phyloP scores from a whole-genome alignment of 176 grass and related monocot genomes.

The Carex kokanica region DNA sequence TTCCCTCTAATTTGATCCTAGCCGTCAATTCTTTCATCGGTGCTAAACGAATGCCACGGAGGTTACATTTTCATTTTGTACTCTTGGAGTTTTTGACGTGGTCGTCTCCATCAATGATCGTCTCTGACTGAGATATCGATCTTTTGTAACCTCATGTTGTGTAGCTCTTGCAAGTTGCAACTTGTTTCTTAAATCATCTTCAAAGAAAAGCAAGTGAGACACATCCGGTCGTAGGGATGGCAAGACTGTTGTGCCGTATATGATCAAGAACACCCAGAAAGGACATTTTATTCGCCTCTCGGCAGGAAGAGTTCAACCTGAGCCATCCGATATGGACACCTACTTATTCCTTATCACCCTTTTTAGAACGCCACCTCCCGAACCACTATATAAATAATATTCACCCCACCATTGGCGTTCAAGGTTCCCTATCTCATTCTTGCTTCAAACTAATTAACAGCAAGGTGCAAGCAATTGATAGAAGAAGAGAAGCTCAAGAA shows the following conservation, averaged over 20 bases:
- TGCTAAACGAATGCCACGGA: not conserved
- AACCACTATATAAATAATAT: constrained; percentile 7
- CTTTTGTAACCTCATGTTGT: not conserved
- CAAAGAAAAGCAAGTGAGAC: not conserved
- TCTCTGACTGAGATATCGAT: not conserved
- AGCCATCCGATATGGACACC: constrained; percentile 12
- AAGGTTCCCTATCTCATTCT: not conserved
- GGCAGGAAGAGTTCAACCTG: constrained; percentile 11
- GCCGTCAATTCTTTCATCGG: not conserved
- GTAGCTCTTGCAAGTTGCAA: not conserved
- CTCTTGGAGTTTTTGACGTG: not conserved
- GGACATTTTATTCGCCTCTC: not conserved
- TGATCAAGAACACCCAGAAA: not conserved
- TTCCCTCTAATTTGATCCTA: not conserved
- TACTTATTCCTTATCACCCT: constrained; percentile 11
- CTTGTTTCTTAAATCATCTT: not conserved
- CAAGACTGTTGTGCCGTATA: not conserved
- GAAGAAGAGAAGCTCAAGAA: too few species aligned
- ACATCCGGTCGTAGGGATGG: not conserved
- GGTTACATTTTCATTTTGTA: not conserved
- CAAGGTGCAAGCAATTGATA: not conserved
- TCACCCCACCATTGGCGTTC: not conserved
- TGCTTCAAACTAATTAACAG: not conserved
- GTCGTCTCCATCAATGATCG: not conserved
- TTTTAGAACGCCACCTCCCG: not conserved